Base-by-base conservation (phyloP, 2,329 filamentous ascomycete genomes). In the Stagonosporopsis vannaccii region DNA sequence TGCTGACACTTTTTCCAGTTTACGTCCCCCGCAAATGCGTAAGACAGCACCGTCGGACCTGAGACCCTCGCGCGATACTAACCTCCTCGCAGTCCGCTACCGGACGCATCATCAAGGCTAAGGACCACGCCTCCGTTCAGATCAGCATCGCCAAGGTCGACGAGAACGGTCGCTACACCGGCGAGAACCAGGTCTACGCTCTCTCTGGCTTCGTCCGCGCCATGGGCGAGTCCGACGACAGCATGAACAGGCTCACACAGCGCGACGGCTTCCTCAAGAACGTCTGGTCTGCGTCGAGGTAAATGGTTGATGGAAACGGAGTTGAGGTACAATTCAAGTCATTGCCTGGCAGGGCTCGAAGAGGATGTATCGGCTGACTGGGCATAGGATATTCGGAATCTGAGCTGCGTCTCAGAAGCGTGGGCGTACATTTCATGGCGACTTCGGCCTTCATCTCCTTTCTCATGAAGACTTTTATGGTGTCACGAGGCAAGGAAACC, bases 71-170 rank as follows among this genome's bases (percentile, higher is more conserved):
- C 46, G 57, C 64, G 58, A 67, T 66, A 62, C 65, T 69, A 67
- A 69, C 48, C 13, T 30, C 43, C 35, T n/a, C n/a, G 36, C 54
- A 68, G 63, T 67, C 65, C 48, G 67, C 66, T 51, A 69, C 67
- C 56, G 66, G 96, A 91, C 92, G 95, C 84, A 97, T 98, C 87
- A 98, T 99, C 89, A 97, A 97, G 87, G 92, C 95, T 86, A 97
- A 98, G 86, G 95, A 99, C 85, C 95, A 99, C 87, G 94, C 92
- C 75, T 96, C 91, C 65, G 95, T 98, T 75, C 95, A 99, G 84
- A 92, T 99, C 82, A 91, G 90, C 75, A 85, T 99, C 79, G 94
- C 90, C 82, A 98, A 97, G 86, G 95, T 99, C 75, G 94, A 98
- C 82, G 95, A 99, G 89, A 96, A 93, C 85, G 95, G 95, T 80